phyloP scores from a whole-genome alignment of 495 filamentous ascomycete species.

The Paragyromitra xinjiangensis region DNA sequence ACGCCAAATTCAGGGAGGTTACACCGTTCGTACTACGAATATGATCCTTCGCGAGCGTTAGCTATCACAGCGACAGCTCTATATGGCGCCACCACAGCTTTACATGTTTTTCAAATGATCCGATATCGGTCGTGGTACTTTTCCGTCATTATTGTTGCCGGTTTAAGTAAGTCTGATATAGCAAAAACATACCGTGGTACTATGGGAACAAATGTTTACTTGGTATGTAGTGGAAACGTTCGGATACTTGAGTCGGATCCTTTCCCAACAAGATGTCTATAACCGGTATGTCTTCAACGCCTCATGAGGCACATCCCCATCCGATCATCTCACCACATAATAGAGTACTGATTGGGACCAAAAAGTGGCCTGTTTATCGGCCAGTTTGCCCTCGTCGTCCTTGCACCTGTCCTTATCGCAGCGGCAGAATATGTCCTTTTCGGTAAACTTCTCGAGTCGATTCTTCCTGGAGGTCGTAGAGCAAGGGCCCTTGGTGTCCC shows the following conservation, averaged over 20 bases:
- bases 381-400: constrained; percentile 48
- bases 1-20: constrained; percentile 12
- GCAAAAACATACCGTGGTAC: too few relatives aligned
- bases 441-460: constrained; percentile 46
- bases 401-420: constrained; percentile 50
- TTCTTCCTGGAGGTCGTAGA: constrained; percentile 42
- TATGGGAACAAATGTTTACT: neutral
- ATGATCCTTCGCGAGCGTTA: constrained; percentile 48
- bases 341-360: neutral
- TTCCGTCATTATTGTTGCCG: constrained; percentile 61
- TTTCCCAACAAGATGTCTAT: constrained; percentile 33
- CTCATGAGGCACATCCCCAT: neutral
- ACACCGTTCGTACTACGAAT: constrained; percentile 28
- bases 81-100: constrained; percentile 59
- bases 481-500: constrained; percentile 39
- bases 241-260: constrained; percentile 36
- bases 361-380: constrained; percentile 37
- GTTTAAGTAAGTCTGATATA: constrained; percentile 57
- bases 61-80: constrained; percentile 59
- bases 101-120: constrained; percentile 61
- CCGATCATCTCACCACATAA: neutral
- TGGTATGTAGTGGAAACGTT: constrained; percentile 29
- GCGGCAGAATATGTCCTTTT: constrained; percentile 51
- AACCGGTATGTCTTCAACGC: constrained; percentile 21
- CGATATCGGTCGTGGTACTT: constrained; percentile 62